phyloP scores from a whole-genome alignment of 2,329 filamentous ascomycete species.

The Epichloe sp. region DNA sequence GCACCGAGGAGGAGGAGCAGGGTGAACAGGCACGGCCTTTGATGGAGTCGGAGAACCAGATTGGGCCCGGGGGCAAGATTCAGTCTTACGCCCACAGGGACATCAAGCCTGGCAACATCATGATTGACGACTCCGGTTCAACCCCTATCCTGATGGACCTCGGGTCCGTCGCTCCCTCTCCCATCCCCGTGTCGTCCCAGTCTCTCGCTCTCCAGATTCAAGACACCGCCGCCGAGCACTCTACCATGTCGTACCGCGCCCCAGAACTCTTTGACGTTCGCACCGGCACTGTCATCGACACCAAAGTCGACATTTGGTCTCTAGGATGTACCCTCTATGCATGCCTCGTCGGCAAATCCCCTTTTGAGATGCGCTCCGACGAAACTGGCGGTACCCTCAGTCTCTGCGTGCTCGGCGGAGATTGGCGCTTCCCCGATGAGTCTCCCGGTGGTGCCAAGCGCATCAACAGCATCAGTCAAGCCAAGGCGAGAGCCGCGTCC shows the following conservation, averaged over 20 bases:
- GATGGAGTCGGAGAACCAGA: slow-evolving; percentile 62
- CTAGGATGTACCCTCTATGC: slow-evolving; percentile 96
- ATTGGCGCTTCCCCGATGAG: slow-evolving; percentile 91
- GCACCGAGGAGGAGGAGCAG: slow-evolving; percentile 53
- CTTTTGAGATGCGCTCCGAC: slow-evolving; percentile 90
- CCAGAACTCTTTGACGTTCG: slow-evolving; percentile 97
- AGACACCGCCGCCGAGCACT: slow-evolving; percentile 90
- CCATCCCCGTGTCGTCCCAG: slow-evolving; percentile 78
- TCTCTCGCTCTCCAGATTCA: slow-evolving; percentile 85
- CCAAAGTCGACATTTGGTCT: slow-evolving; percentile 96
- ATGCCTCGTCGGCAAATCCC: slow-evolving; percentile 89
- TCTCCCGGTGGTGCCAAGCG: slow-evolving; percentile 43
- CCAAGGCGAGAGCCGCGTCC: slow-evolving; percentile 14
- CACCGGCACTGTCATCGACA: slow-evolving; percentile 81
- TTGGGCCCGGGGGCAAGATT: slow-evolving; percentile 48
- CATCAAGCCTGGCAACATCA: slow-evolving; percentile 96
- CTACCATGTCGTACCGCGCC: slow-evolving; percentile 95
- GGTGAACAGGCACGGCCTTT: slow-evolving; percentile 67
- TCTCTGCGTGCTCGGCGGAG: slow-evolving; percentile 82
- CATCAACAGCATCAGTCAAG: slow-evolving; percentile 27
- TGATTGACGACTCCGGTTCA: slow-evolving; percentile 86
- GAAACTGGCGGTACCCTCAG: slow-evolving; percentile 90
- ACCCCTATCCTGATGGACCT: slow-evolving; percentile 95
- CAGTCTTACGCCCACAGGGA: slow-evolving; percentile 88
- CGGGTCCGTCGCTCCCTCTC: slow-evolving; percentile 71